phyloP scores from a whole-genome alignment of 2,329 filamentous ascomycete genomes.

The Claviceps digitariae region DNA sequence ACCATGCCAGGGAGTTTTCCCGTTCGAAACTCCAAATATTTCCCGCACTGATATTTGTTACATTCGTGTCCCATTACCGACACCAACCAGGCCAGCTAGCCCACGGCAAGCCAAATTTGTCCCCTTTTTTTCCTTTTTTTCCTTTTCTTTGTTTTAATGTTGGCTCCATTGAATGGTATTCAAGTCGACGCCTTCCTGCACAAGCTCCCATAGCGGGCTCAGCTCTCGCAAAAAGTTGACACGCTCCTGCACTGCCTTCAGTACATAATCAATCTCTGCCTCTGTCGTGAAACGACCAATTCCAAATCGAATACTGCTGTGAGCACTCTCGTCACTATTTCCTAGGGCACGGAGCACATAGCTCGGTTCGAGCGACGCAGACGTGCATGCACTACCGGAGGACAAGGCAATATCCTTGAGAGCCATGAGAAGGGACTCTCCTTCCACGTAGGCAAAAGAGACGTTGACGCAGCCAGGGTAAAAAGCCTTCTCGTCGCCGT shows the following conservation, averaged over 20 bases:
- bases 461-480: conserved; percentile 98
- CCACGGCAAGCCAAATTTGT: not conserved
- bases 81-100: not conserved
- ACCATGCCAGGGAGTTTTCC: not conserved
- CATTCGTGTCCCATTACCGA: not conserved
- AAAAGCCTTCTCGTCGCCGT: conserved; percentile 69
- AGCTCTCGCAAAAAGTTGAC: conserved; percentile 89
- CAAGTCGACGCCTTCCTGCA: conserved; percentile 90
- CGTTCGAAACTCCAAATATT: not conserved
- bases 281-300: conserved; percentile 96
- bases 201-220: conserved; percentile 92
- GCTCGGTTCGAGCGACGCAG: conserved; percentile 87
- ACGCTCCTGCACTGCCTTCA: conserved; percentile 83
- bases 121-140: conserved; percentile 10
- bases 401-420: conserved; percentile 95
- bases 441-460: conserved; percentile 96
- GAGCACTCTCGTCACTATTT: conserved; percentile 92
- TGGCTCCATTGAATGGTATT: conserved; percentile 98
- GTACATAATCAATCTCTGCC: conserved; percentile 88
- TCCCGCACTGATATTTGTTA: not conserved
- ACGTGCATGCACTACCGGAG: conserved; percentile 93
- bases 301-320: conserved; percentile 94
- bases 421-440: conserved; percentile 95
- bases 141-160: conserved; percentile 43
- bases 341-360: conserved; percentile 91